Conservation (phyloP, 2,329 filamentous ascomycete genomes). For the Arthrobotrys sinensis region DNA sequence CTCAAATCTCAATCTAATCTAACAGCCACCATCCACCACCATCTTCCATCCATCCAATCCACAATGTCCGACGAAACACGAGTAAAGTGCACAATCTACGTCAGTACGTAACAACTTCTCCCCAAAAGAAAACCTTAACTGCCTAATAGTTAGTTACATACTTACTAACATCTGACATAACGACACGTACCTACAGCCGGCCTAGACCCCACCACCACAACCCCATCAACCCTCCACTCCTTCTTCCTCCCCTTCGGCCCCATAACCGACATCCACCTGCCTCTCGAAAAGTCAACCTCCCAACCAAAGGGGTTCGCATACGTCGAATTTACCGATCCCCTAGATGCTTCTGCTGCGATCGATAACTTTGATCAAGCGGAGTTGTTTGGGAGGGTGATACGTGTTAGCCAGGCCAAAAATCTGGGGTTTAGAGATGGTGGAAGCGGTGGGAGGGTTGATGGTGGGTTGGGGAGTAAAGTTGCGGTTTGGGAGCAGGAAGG, state of each 20-base stretch:
- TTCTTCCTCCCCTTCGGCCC: slow-evolving; percentile 98
- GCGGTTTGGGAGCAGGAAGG: slow-evolving; percentile 96
- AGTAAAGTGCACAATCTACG: slow-evolving; percentile 91
- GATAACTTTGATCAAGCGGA: slow-evolving; percentile 99
- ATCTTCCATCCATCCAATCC: background rate
- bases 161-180: background rate
- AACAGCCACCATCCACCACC: background rate
- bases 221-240: slow-evolving; percentile 81
- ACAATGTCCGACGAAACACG: slow-evolving; percentile 85
- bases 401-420: slow-evolving; percentile 87
- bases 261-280: slow-evolving; percentile 89
- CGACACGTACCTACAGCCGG: slow-evolving; percentile 74
- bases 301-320: slow-evolving; percentile 93
- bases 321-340: slow-evolving; percentile 88
- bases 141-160: background rate
- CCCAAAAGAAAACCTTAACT: background rate
- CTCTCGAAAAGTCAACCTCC: slow-evolving; percentile 82
- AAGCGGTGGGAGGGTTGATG: slow-evolving; percentile 67
- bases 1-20: background rate
- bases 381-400: slow-evolving; percentile 91
- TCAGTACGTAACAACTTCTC: slow-evolving; percentile 67
- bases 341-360: slow-evolving; percentile 93
- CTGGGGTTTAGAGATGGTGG: slow-evolving; percentile 13
- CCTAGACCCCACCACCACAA: slow-evolving; percentile 81
- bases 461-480: slow-evolving; percentile 88